Evolutionary conservation across 495 filamentous ascomycete genomes (phyloP), one percentile per base, ranked within the genome.

Genomic region (Daldinia bambusicola): DNA sequence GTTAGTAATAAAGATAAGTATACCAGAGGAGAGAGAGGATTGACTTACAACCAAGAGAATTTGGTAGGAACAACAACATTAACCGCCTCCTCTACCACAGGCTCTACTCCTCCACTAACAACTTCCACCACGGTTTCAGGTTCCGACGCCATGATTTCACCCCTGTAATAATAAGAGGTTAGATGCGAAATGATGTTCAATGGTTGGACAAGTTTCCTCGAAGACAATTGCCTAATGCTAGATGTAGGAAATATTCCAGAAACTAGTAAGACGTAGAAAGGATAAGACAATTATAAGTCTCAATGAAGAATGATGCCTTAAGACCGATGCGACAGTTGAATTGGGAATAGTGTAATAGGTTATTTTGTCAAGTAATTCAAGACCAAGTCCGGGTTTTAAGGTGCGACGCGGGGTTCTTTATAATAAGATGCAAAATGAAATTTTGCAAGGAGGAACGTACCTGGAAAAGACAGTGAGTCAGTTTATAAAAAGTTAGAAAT

Each of bases 11-110:
- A 58, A 26, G 14, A 64, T 63, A 30, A 61, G 26, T 8, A 50
- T 14, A 14, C 26, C 40, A 4, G 13, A 40, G 30, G 10, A 56
- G 45, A 50, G 3, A 6, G 45, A 50, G 3, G 2, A 20, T 30
- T 53, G 34, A 72, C 75, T 72, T 69, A 77, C 75, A 74, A 41
- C 75, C 75, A 77, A 6, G 75, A 74, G 56, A 77, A 77, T 18
- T 9, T 22, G 7, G 67, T 31, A 37, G 67, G 18, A 20, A 45
- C 30, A 30, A 50, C 30, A 34, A 6, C 37, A 40, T 67, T 50
- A 37, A 43, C 61, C 14, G 7, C 26, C 1, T 14, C 20, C 6
- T 32, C 43, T 5, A 22, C 43, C 2, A 48, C 43, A 48, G 43
- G 8, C 7, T 51, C 56, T 34, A 5, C 16, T 53, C 6, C 36